phyloP scores from a whole-genome alignment of 1,284 basidiomycete genomes.

The Moniliophthora roreri region DNA sequence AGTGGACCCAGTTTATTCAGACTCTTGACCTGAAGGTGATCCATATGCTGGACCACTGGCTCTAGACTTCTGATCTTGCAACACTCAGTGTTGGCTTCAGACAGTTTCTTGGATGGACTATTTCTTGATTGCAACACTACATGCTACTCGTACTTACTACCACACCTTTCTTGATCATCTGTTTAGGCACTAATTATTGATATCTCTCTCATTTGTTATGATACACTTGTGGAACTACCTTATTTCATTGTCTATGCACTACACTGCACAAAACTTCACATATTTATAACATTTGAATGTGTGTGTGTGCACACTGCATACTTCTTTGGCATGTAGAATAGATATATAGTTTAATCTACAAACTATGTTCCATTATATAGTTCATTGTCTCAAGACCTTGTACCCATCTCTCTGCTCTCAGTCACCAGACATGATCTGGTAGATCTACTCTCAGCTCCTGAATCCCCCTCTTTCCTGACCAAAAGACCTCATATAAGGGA shows the following conservation, averaged over 20 bases:
- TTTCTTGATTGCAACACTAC: no score
- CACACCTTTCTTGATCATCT: no score
- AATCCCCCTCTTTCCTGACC: slow-evolving; percentile 12
- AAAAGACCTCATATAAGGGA: slow-evolving; percentile 20
- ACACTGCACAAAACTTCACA: no score
- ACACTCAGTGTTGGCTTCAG: no score
- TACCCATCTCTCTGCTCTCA: slow-evolving; percentile 21
- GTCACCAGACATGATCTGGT: slow-evolving; percentile 21
- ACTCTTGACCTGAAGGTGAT: background rate
- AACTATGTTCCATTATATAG: background rate
- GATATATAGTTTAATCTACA: background rate
- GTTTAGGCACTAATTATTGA: no score
- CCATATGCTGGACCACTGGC: background rate
- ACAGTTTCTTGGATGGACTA: no score
- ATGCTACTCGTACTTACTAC: no score
- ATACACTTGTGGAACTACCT: no score
- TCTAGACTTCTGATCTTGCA: no score
- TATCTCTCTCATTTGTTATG: no score
- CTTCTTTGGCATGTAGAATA: background rate
- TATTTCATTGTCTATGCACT: no score
- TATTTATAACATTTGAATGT: no score
- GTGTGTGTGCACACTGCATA: background rate
- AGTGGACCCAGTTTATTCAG: background rate
- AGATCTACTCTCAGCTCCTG: slow-evolving; percentile 21
- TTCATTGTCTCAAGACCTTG: slow-evolving; percentile 17